Base-by-base conservation (phyloP, 1,284 basidiomycete genomes). In the Ustilago lituana region DNA sequence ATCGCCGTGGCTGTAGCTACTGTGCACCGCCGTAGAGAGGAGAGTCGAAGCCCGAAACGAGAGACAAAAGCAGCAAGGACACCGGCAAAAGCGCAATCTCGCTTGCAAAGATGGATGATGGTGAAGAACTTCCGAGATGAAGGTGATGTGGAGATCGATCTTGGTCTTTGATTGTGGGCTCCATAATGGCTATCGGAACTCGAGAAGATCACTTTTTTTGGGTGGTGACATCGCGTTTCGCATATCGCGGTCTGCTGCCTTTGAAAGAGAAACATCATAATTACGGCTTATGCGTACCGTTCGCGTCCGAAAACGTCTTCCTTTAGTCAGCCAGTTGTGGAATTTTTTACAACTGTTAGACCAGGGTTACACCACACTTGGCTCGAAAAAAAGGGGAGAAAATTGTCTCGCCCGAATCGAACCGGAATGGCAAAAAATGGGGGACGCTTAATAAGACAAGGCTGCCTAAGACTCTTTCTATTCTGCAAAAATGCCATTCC, bases 231-330 rank as follows among this genome's bases (percentile, higher is more conserved):
- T 54, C 35, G 43, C 11, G 12, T 20, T 14, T 44, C 31, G 26
- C 41, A 48, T 20, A 47, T 55, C 43, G 59, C 59, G 15, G 29
- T 55, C 23, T 62, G 59, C 59, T 53, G 57, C 56, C 56, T 27
- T 23, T 33, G 10, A 12, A 26, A 38, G 19, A 38, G 19, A 38
- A 4, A 8, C 26, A 22, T 12, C 26, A 31, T 31, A 8, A 31
- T 44, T 44, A 26, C 41, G 32, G 22, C n/a, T 27, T 26, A n/a
- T 9, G n/a, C 12, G 27, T 49, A 31, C 49, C 49, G 49, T 51
- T 24, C 24, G 39, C 29, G 24, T 40, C 49, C 49, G 49, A 51
- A 41, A 36, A 7, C n/a, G n/a, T n/a, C 40, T 29, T 26, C 23
- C 26, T 51, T 51, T 51, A 51, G 49, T 51, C 48, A 51, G 48